These are phyloP conservation scores for Pneumocystis jirovecii DNA, from an alignment of 1,139 yeast species.

Conservation along the genomic window DNA sequence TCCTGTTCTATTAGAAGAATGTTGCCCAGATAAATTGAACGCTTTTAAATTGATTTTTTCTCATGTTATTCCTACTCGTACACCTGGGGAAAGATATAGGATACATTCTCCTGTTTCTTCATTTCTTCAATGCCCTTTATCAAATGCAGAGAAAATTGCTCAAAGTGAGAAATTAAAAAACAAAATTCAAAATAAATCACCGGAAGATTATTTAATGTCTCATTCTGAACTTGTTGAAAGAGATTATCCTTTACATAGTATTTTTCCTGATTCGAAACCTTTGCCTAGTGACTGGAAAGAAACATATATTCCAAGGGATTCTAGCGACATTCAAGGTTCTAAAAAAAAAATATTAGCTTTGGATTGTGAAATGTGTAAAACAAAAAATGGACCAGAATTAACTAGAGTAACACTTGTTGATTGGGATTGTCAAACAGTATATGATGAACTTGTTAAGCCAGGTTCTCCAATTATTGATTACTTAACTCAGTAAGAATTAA, in stretches of 20 bases:
- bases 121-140: constrained; percentile 40
- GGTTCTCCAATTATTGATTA: constrained; percentile 59
- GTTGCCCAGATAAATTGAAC: constrained; percentile 22
- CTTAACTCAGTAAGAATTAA: constrained; percentile 33
- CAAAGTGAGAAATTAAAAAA: constrained; percentile 18
- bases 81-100: constrained; percentile 52
- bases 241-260: constrained; percentile 48
- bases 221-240: constrained; percentile 33
- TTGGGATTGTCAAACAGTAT: constrained; percentile 41
- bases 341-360: constrained; percentile 53
- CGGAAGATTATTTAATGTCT: constrained; percentile 29
- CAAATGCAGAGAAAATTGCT: constrained; percentile 36
- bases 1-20: constrained; percentile 13
- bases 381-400: constrained; percentile 47
- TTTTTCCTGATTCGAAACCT: constrained; percentile 13
- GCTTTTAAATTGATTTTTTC: constrained; percentile 31
- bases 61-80: constrained; percentile 30
- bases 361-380: constrained; percentile 85
- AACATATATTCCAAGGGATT: constrained; percentile 32
- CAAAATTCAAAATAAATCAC: constrained; percentile 5
- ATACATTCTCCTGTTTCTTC: constrained; percentile 42
- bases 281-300: constrained; percentile 37
- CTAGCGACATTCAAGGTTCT: constrained; percentile 1
- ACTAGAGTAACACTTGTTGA: constrained; percentile 67
- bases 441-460: constrained; percentile 71